A percentile compares a stretch with the other conserved stretches of the same genome.
phyloP scores from a whole-genome alignment of 2,329 filamentous ascomycete species.

The Ramularia collo-cygni region DNA sequence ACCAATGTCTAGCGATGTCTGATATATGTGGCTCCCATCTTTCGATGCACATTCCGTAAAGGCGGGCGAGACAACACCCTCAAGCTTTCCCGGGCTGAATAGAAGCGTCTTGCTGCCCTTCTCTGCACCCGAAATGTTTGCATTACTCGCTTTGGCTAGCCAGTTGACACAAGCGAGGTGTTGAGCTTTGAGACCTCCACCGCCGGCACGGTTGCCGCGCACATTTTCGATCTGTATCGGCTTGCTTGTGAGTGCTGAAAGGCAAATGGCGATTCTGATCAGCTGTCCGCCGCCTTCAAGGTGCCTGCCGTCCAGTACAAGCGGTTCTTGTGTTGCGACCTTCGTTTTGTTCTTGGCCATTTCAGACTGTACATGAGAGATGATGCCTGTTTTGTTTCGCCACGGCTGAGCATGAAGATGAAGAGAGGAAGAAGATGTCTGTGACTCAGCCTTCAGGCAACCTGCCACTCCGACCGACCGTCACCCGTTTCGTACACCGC shows the following conservation, averaged over 20 bases:
- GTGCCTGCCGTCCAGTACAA: constrained; percentile 48
- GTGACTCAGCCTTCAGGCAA: no score
- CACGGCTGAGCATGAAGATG: not conserved
- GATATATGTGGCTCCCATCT: constrained; percentile 19
- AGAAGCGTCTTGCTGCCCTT: constrained; percentile 38
- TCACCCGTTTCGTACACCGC: no score
- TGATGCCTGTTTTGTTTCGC: constrained; percentile 5
- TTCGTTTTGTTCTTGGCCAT: no score
- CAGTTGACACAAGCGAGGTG: constrained; percentile 51
- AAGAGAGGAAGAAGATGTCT: not conserved
- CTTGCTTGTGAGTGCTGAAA: constrained; percentile 47
- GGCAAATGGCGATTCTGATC: constrained; percentile 48
- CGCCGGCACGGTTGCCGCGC: constrained; percentile 46
- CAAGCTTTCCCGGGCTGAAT: constrained; percentile 30
- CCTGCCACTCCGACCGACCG: no score
- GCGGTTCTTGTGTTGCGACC: constrained; percentile 5
- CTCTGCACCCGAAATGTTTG: constrained; percentile 35
- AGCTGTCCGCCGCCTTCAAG: constrained; percentile 59
- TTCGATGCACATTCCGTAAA: constrained; percentile 14
- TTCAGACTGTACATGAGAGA: no score
- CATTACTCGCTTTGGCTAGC: constrained; percentile 45
- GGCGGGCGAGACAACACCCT: constrained; percentile 11
- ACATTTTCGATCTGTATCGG: constrained; percentile 48
- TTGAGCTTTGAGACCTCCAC: constrained; percentile 51
- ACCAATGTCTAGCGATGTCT: constrained; percentile 38